Evolutionary conservation across 768 basidiomycete genomes (phyloP).

Genomic region (Pulveroboletus sp.): DNA sequence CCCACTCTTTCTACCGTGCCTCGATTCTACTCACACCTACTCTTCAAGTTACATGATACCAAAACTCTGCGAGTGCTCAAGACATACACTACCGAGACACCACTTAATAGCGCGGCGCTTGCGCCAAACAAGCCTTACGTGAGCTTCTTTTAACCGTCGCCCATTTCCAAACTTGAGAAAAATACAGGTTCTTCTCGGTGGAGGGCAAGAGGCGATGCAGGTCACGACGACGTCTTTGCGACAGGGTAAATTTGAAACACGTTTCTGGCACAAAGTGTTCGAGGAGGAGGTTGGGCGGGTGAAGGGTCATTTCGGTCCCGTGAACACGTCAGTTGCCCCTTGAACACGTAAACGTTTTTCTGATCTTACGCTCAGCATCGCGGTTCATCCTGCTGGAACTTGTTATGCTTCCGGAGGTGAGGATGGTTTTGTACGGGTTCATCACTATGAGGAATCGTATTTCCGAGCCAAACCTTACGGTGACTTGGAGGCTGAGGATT

Average conservation of each 20-base stretch:
- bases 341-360: background rate
- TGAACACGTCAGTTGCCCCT: conserved; percentile 76
- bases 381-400: conserved; percentile 85
- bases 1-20: background rate
- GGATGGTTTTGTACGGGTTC: conserved; percentile 90
- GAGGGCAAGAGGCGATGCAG: conserved; percentile 96
- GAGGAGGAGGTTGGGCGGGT: conserved; percentile 97
- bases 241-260: conserved; percentile 96
- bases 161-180: background rate
- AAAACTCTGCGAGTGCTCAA: conserved; percentile 89
- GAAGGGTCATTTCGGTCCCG: conserved; percentile 94
- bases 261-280: conserved; percentile 97
- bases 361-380: conserved; percentile 55
- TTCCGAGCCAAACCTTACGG: conserved; percentile 91
- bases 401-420: conserved; percentile 94
- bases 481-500: conserved; percentile 73
- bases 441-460: conserved; percentile 93
- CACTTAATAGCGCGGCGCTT: conserved; percentile 89
- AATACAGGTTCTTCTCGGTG: conserved; percentile 78
- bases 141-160: conserved; percentile 16
- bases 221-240: conserved; percentile 93
- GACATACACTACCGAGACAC: conserved; percentile 89
- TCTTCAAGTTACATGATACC: conserved; percentile 75
- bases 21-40: background rate
- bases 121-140: conserved; percentile 84